Evolutionary conservation across 257 asterid genomes (phyloP), one percentile per base, ranked within the genome.

Genomic region (Buddleja alternifolia): DNA sequence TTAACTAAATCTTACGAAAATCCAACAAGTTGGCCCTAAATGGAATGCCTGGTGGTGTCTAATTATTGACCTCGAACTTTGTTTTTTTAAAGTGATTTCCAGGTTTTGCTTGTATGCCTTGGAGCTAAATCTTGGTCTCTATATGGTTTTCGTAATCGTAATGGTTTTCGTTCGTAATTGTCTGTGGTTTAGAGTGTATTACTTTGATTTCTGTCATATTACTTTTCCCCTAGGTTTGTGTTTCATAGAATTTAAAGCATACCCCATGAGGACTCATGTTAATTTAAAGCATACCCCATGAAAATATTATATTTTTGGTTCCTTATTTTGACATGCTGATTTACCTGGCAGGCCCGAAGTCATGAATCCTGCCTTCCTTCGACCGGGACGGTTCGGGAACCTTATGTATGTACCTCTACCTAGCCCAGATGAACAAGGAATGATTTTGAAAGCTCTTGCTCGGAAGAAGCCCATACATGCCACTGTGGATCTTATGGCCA

Each of bases 351-450:
- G 97, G 80, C 97, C 97, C 37, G 97, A 93, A 70, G 87, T 80
- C 37, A 90, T 93, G 84, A 96, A 93, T 75, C 83, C n/a, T 12
- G 97, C 97, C 29, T 12, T 90, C 67, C 86, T 90, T 37, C 86
- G 96, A 53, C 95, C 95, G 7, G 96, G 96, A 79, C 85, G 98
- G 74, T 85, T 86, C 34, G 96, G 95, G 61, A 88, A 78, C 76
- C 89, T 78, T 46, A 25, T 93, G 62, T 90, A 83, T 67, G 96
- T 93, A 66, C 90, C 96, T 72, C 90, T 93, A 29, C 97, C 97
- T 41, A 80, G 75, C 80, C 82, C 95, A 45, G 90, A 90, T 36
- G 97, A 90, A 59, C 87, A 96, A 39, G 97, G 95, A 54, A 71
- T 88, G 80, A 93, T 93, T 67, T 65, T 93, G 81, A 81, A 76